These are phyloP conservation scores for Neonectria faginata DNA, from an alignment of 2,329 filamentous ascomycete genomes.

Conservation along the genomic window DNA sequence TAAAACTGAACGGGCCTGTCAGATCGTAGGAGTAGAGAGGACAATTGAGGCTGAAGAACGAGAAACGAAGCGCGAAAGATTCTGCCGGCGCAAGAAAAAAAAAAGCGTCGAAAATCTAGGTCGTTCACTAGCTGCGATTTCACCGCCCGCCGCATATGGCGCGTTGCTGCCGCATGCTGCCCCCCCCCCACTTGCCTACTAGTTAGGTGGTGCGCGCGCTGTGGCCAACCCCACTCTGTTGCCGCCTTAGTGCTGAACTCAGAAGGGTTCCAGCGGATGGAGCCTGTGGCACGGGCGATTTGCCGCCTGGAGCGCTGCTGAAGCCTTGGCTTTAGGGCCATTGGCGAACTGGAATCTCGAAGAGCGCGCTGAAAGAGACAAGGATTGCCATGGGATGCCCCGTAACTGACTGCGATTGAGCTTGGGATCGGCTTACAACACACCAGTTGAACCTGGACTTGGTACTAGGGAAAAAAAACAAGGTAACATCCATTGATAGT, in stretches of 20 bases:
- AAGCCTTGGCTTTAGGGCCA: conserved; percentile 9
- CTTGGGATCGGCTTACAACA: not conserved
- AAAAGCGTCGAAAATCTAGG: conserved; percentile 39
- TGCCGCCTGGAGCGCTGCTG: not conserved
- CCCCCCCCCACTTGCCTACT: conserved; percentile 16
- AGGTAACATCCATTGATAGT: not conserved
- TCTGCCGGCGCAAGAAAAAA: conserved; percentile 45
- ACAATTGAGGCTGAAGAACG: conserved; percentile 30
- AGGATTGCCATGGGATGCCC: not conserved
- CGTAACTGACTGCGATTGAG: not conserved
- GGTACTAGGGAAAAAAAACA: not conserved
- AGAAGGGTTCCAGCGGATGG: not conserved
- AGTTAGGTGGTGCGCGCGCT: not conserved
- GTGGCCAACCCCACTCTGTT: conserved; percentile 14
- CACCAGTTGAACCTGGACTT: not conserved
- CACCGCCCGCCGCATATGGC: conserved; percentile 46
- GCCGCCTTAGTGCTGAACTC: conserved; percentile 19
- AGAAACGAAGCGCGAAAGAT: conserved; percentile 38
- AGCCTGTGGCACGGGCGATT: not conserved
- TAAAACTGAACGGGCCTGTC: not conserved
- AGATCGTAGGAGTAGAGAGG: conserved; percentile 6
- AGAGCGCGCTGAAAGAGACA: not conserved
- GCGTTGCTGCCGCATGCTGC: conserved; percentile 23
- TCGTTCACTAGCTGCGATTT: conserved; percentile 44
- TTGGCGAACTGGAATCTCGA: not conserved